These are phyloP conservation scores for Breviolum minutum DNA, from an alignment of 73 alveolate species.

Conservation along the genomic window DNA sequence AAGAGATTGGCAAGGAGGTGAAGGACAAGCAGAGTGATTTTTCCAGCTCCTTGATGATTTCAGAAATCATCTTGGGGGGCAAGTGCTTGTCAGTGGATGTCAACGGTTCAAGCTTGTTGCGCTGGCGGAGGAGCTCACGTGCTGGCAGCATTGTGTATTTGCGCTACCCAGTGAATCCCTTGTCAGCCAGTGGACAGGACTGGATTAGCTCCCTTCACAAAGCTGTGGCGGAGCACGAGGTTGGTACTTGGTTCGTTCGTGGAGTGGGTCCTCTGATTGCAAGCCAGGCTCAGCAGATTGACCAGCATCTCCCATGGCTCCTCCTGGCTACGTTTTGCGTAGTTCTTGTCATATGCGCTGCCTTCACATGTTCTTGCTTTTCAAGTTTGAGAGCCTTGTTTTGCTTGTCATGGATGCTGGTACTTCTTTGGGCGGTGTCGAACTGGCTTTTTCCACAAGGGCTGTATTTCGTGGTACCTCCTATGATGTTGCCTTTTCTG, in stretches of 20 bases:
- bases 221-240: neutral
- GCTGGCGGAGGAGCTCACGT: neutral
- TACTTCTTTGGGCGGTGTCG: neutral
- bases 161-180: neutral
- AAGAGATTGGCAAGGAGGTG: neutral
- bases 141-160: neutral
- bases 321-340: neutral
- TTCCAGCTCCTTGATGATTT: neutral
- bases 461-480: neutral
- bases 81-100: constrained; percentile 14
- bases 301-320: neutral
- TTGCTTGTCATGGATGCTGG: neutral
- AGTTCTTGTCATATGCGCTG: neutral
- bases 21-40: neutral
- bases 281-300: neutral
- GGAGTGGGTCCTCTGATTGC: neutral
- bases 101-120: neutral
- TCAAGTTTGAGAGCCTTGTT: constrained; percentile 24
- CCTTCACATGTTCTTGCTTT: neutral
- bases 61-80: neutral
- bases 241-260: neutral
- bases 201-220: neutral
- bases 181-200: neutral
- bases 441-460: neutral
- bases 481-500: constrained; percentile 28